Evolutionary conservation across 495 filamentous ascomycete genomes (phyloP).

Genomic region (Darksidea phi): DNA sequence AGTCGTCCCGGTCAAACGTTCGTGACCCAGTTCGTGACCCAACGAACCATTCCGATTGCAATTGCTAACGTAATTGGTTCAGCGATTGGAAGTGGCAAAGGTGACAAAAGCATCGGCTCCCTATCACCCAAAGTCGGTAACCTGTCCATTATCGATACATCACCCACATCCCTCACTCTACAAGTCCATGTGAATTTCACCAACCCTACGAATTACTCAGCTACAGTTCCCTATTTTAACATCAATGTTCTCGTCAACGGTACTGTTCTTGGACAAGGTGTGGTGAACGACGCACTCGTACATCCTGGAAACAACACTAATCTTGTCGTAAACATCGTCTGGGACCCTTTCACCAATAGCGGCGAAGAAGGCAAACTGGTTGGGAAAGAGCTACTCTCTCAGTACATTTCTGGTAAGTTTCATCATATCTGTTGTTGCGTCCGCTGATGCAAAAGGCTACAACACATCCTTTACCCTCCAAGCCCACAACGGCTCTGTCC

Average conservation of each 20-base stretch:
- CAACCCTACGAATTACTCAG: constrained; percentile 85
- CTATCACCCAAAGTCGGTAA: constrained; percentile 62
- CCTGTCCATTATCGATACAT: constrained; percentile 67
- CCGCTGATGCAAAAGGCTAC: constrained; percentile 48
- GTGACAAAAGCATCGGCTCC: constrained; percentile 44
- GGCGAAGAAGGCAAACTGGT: constrained; percentile 58
- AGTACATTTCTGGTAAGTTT: constrained; percentile 75
- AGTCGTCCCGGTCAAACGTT: constrained; percentile 78
- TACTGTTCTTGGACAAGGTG: constrained; percentile 71
- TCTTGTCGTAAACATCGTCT: constrained; percentile 65
- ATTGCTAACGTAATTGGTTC: constrained; percentile 33
- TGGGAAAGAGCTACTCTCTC: constrained; percentile 72
- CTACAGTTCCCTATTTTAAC: constrained; percentile 72
- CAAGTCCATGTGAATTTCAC: constrained; percentile 72
- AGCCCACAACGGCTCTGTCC: constrained; percentile 68
- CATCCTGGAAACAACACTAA: constrained; percentile 69
- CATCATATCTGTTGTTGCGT: neutral
- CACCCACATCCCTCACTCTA: constrained; percentile 64
- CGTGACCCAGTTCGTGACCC: constrained; percentile 48
- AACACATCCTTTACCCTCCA: constrained; percentile 77
- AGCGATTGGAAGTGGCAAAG: constrained; percentile 47
- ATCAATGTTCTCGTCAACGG: constrained; percentile 71
- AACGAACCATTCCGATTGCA: constrained; percentile 20
- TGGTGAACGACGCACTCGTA: constrained; percentile 58
- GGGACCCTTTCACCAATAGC: constrained; percentile 64